These are phyloP conservation scores for Jasminum sambac DNA, from an alignment of 257 asterid genomes.

Conservation along the genomic window DNA sequence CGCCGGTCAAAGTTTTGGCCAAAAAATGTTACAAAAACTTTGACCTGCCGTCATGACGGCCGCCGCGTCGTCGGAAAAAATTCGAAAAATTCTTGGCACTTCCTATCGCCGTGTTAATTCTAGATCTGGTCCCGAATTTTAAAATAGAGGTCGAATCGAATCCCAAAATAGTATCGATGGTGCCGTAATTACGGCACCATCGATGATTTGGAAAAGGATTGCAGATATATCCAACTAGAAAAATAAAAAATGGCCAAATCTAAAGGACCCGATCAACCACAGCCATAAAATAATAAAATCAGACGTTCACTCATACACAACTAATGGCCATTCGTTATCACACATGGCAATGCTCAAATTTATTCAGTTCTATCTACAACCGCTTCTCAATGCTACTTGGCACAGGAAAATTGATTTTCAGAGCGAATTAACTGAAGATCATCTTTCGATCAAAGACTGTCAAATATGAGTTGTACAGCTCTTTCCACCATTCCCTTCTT, in stretches of 20 bases:
- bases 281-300: conserved; percentile 2
- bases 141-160: too few relatives aligned
- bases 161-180: too few relatives aligned
- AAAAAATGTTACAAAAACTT: too few relatives aligned
- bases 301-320: background rate
- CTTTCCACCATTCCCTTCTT: conserved; percentile 40
- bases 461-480: conserved; percentile 35
- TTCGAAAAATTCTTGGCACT: too few relatives aligned
- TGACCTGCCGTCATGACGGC: too few relatives aligned
- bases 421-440: conserved; percentile 8
- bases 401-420: background rate
- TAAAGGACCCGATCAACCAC: background rate
- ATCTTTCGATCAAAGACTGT: background rate
- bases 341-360: background rate
- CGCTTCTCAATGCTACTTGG: background rate
- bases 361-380: background rate
- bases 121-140: too few relatives aligned
- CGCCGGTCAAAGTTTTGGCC: too few relatives aligned
- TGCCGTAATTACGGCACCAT: too few relatives aligned
- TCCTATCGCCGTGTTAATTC: too few relatives aligned
- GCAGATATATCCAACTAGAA: too few relatives aligned
- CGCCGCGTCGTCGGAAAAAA: too few relatives aligned
- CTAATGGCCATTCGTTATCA: background rate
- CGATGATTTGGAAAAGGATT: too few relatives aligned
- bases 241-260: background rate